Evolutionary conservation across 176 grass and related monocot genomes (phyloP).

Genomic region (Dactylis glomerata): DNA sequence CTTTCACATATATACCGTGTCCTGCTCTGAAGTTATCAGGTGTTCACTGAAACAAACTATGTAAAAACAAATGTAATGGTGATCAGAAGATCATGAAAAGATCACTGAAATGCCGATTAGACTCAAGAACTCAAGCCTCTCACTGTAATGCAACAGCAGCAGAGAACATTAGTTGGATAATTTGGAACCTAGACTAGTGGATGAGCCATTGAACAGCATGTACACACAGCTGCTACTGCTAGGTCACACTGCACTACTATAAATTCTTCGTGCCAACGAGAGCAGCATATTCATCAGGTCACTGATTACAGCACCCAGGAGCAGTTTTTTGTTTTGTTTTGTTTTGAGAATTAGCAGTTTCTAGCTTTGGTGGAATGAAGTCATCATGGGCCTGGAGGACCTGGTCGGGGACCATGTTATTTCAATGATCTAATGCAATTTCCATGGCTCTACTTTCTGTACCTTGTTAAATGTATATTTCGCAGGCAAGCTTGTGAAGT

Average conservation of each 20-base stretch:
- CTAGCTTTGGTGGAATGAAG: too few species aligned
- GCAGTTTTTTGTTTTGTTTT: too few species aligned
- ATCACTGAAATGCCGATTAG: not conserved
- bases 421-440: too few species aligned
- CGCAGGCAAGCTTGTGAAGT: not conserved
- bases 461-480: not conserved
- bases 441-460: not conserved
- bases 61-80: not conserved
- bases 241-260: not conserved
- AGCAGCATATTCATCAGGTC: not conserved
- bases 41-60: not conserved
- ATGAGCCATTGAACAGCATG: not conserved
- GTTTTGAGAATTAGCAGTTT: too few species aligned
- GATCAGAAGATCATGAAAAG: not conserved
- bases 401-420: too few species aligned
- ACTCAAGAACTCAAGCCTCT: not conserved
- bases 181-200: not conserved
- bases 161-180: not conserved
- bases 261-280: not conserved
- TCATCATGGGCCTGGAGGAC: too few species aligned
- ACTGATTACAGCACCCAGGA: not conserved
- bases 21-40: not conserved
- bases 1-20: not conserved
- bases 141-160: not conserved
- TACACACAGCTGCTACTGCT: not conserved